Percentiles rank a stretch among this genome's conserved stretches.
These are phyloP conservation scores for Helichrysum umbraculigerum DNA, from an alignment of 129 eudicot genomes.

Conservation along the genomic window DNA sequence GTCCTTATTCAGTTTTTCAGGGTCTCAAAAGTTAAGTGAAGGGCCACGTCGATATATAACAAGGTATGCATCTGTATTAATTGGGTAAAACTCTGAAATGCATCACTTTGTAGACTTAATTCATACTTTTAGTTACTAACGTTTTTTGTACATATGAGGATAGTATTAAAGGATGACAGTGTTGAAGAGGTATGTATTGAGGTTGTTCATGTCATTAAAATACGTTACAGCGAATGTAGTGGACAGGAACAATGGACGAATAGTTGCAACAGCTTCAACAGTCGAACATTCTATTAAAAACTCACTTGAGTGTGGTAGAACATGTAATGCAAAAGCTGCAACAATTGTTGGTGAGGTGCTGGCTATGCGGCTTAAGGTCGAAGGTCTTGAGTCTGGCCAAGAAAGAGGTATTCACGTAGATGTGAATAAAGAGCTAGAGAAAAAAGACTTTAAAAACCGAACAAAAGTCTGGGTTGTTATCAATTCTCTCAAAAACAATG, in stretches of 20 bases:
- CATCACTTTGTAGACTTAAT: no score
- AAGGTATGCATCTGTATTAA: no score
- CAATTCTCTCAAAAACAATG: slow-evolving; percentile 52
- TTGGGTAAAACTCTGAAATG: no score
- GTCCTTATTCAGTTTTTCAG: no score
- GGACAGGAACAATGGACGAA: slow-evolving; percentile 59
- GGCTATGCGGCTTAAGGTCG: slow-evolving; percentile 69
- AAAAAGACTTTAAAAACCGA: slow-evolving; percentile 55
- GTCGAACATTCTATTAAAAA: slow-evolving; percentile 60
- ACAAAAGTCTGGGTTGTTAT: slow-evolving; percentile 68
- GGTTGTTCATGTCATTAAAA: slow-evolving; percentile 63
- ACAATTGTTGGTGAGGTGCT: slow-evolving; percentile 73
- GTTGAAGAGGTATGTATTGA: slow-evolving; percentile 64
- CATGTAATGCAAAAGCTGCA: slow-evolving; percentile 74
- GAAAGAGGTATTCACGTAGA: slow-evolving; percentile 63
- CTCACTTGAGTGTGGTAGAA: slow-evolving; percentile 68
- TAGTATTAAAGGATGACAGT: no score
- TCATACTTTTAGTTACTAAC: no score
- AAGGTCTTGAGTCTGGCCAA: slow-evolving; percentile 62
- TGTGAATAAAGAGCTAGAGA: slow-evolving; percentile 60
- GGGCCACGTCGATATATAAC: no score
- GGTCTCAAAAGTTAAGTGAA: no score
- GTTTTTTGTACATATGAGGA: no score
- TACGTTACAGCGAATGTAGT: slow-evolving; percentile 76
- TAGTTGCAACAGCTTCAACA: slow-evolving; percentile 76